Percentiles rank a stretch among this genome's conserved stretches.
Conservation (phyloP, 495 filamentous ascomycete genomes). For the Barbatosphaeria neglecta region DNA sequence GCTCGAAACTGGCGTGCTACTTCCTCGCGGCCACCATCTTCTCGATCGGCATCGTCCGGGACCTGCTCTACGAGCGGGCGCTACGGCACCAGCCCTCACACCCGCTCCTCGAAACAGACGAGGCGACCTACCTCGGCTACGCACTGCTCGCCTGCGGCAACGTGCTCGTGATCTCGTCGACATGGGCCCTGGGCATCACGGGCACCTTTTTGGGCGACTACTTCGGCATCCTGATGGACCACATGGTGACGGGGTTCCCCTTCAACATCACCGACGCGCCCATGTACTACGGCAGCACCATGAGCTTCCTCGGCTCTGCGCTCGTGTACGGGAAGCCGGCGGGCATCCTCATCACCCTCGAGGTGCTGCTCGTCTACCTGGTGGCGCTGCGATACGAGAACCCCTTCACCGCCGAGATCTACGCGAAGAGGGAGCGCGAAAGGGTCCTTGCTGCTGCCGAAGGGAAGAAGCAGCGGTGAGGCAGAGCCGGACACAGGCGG, state of each 20-base stretch:
- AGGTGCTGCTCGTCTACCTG: constrained; percentile 69
- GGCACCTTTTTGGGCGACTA: constrained; percentile 98
- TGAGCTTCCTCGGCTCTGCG: constrained; percentile 87
- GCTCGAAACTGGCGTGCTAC: constrained; percentile 76
- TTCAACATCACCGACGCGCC: constrained; percentile 88
- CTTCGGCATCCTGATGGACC: constrained; percentile 95
- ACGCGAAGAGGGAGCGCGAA: constrained; percentile 70
- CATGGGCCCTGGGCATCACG: constrained; percentile 88
- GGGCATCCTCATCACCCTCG: constrained; percentile 61
- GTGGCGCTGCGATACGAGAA: constrained; percentile 86
- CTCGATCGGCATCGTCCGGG: constrained; percentile 76
- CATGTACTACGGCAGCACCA: constrained; percentile 92
- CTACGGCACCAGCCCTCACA: constrained; percentile 67
- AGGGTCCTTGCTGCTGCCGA: constrained; percentile 21
- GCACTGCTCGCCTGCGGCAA: constrained; percentile 65
- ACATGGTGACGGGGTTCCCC: constrained; percentile 83
- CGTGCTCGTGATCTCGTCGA: constrained; percentile 72
- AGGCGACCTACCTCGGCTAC: constrained; percentile 48
- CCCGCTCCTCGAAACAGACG: constrained; percentile 43
- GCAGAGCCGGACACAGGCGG: neutral
- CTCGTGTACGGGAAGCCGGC: constrained; percentile 82
- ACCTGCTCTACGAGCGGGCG: constrained; percentile 62
- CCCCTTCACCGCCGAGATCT: constrained; percentile 92
- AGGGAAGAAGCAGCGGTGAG: constrained; percentile 35
- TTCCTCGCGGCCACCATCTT: constrained; percentile 82